Percentiles rank a stretch among this genome's conserved stretches.
Conservation (phyloP, 768 basidiomycete species). For the Gautieria morchelliformis region DNA sequence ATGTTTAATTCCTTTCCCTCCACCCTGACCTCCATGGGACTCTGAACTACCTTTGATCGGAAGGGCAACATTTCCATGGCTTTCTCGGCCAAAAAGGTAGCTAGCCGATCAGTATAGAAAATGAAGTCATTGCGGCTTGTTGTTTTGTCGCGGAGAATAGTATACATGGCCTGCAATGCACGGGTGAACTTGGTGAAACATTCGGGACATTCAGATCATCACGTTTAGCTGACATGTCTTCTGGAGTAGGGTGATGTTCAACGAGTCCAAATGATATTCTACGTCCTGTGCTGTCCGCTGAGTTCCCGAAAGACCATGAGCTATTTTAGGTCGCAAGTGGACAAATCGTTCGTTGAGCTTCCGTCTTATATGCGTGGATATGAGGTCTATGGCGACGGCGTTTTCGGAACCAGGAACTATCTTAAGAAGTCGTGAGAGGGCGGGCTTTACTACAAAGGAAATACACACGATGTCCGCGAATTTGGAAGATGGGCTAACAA, state of each 20-base stretch:
- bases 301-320: slow-evolving; percentile 22
- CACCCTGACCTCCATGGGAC: slow-evolving; percentile 50
- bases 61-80: slow-evolving; percentile 81
- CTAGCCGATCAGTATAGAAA: slow-evolving; percentile 82
- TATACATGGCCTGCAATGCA: slow-evolving; percentile 62
- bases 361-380: slow-evolving; percentile 80
- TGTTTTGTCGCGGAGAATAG: slow-evolving; percentile 66
- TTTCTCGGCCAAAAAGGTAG: slow-evolving; percentile 76
- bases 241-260: slow-evolving; percentile 54
- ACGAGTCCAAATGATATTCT: slow-evolving; percentile 32
- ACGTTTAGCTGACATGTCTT: slow-evolving; percentile 79
- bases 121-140: slow-evolving; percentile 80
- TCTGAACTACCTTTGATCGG: slow-evolving; percentile 45
- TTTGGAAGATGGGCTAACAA: slow-evolving; percentile 78
- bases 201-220: slow-evolving; percentile 6
- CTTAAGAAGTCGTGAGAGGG: slow-evolving; percentile 28
- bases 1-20: slow-evolving; percentile 55
- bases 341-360: slow-evolving; percentile 74
- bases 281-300: slow-evolving; percentile 26
- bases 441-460: not conserved
- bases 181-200: not conserved
- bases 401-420: slow-evolving; percentile 95
- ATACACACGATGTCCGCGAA: slow-evolving; percentile 76
- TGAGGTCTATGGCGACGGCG: slow-evolving; percentile 83
- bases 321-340: slow-evolving; percentile 66